Base-by-base conservation (phyloP, 371 early-diverging fungal genomes). In the Apophysomyces elegans region DNA sequence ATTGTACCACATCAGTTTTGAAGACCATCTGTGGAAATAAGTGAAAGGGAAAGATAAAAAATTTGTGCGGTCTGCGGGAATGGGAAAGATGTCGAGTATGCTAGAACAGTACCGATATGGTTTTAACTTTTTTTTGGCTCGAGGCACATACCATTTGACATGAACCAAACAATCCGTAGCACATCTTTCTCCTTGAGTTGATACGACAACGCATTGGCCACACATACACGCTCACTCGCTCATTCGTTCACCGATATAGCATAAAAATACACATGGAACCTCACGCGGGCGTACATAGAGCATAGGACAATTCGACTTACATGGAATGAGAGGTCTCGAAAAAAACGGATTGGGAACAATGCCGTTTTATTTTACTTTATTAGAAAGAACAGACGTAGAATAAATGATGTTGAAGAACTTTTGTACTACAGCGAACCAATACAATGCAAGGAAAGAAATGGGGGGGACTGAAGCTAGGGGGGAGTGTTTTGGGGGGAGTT, bases 181-280 rank as follows among this genome's bases (percentile, higher is more conserved):
- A 50, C 32, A 50, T 5, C 13, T 50, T 21, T 26, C 54, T 50
- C 54, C 54, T 50, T 32, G 54, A 50, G 16, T 50, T 50, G 54
- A 50, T 50, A 50, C 54, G 54, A 50, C 54, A 50, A 50, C 54
- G 54, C 54, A 50, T 50, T 50, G 54, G 54, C 54, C 54, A 50
- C 54, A 50, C n/a, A 26, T 8, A 50, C 21, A 50, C 32, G 1
- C 32, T 2, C 32, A 26, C 32, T 26, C 32, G 32, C 32, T 26
- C 32, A 26, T 3, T 26, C 32, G 32, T 2, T 26, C 32, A 26
- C 32, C 32, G 16, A 45, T 18, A 45, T 16, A 32, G 35, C 4
- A 47, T 47, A 47, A 47, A 21, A 47, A 47, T 43, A n/a, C n/a
- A n/a, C n/a, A 47, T 47, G 21, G 9, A 21, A 35, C 21, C 41